Evolutionary conservation across 2,329 filamentous ascomycete species (phyloP), one percentile per base, ranked within the genome.

Genomic region (Fonsecaea pugnacius): DNA sequence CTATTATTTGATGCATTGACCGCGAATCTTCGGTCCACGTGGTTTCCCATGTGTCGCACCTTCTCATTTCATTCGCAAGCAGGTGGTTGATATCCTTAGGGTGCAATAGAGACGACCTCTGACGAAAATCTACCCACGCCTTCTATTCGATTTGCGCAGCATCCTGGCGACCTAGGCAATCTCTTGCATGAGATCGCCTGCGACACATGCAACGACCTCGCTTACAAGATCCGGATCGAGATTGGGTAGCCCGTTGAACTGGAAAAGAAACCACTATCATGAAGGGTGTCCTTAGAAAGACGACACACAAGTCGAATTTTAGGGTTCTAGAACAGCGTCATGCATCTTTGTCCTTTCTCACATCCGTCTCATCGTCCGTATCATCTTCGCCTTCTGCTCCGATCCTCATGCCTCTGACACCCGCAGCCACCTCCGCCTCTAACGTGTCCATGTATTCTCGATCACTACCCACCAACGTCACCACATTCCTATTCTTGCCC

Each of bases 401-500:
- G 10, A 96, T 86, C 56, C 89, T 83, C 71, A 82, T 83, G 2
- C 94, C 94, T 70, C 92, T 78, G 4, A 96, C 89, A 59, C 89
- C 89, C 75, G 86, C 79, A 74, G 91, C 86, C 2, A 96, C 91
- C 75, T 96, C 92, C 0, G 84, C 78, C 14, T 96, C 85, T 67
- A 97, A 77, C 57, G 87, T 88, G 75, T 96, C 91, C 74, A 98
- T 84, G 71, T 86, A 94, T 27, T 85, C 88, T 70, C 84, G 82
- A 74, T 97, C 90, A 69, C 87, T 87, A 16, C 83, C 87, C 16
- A 97, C 93, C 59, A 99, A 81, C 10, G 94, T 97, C 54, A 98
- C 92, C 0, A 92, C 95, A 77, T 98, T 98, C 68, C 84, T 84
- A 72, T 87, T 87, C 82, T 91, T 94, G 4, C 90, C 91, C 92